Evolutionary conservation across 495 filamentous ascomycete genomes (phyloP), one percentile per base, ranked within the genome.

Genomic region (Arthonia radiata): DNA sequence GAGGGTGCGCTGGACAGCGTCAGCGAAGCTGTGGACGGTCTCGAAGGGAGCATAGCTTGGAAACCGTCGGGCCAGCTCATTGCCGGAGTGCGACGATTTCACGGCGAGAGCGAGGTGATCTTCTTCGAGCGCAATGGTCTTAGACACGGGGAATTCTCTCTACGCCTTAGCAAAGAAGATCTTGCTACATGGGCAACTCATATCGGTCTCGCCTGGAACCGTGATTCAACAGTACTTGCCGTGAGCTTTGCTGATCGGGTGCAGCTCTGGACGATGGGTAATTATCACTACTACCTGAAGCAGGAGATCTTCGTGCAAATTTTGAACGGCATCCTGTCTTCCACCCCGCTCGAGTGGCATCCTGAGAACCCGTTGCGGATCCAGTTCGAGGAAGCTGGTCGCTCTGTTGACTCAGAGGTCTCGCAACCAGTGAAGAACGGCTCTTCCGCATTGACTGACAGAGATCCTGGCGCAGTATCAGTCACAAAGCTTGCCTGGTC

Each of bases 201-300:
- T 18, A 65, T 93, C 23, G 44, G 53, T 1, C 43, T 97, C 4
- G 55, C 61, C 29, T 97, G 86, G 86, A 94, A 92, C 34, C 49
- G 66, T 10, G 83, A 94, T 39, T 94, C 86, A 0, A 77, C 72
- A 3, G 77, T 91, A 9, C 59, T 97, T 13, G 86, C 86, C 3
- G 70, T 93, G 6, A 58, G 58, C 13, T 64, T 81, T 39, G 50
- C 53, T 23, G 67, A 90, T 35, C 59, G 70, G 22, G 52, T 83
- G 10, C 86, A 97, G 37, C 52, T 94, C n/a, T 97, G 86, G 82
- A 89, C 77, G 2, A 86, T 72, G 56, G 75, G 81, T 5, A 97
- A 97, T 42, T 97, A 97, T 39, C 76, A 97, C 40, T 94, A 81
- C 58, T 94, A 94, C 42, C 52, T 94, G n/a, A 97, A 94, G 48